Evolutionary conservation across 768 basidiomycete genomes (phyloP), one percentile per base, ranked within the genome.

Genomic region (Mycena haematopus): DNA sequence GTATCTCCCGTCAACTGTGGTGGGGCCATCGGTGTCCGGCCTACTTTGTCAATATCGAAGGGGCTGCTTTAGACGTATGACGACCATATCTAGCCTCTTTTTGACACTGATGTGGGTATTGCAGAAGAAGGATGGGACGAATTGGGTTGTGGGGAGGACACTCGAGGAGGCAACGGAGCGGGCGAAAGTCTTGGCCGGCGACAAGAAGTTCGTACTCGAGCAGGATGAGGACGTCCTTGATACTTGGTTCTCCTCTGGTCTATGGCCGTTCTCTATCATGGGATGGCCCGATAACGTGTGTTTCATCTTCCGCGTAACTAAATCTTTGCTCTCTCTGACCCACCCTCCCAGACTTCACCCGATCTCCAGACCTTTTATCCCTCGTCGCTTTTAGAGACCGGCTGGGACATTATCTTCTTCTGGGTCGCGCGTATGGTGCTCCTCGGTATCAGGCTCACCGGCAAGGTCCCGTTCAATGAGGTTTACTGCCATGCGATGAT

Each of bases 331-430:
- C 51, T 11, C 21, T 15, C 57, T 64, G 24, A 55, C 49, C 54
- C 42, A 70, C 55, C 60, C 24, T 38, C 45, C 7, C 31, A 62
- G 47, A 22, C 65, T 94, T 95, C 94, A 0, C 64, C 78, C 5
- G 96, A 99, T 72, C 68, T 93, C 44, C 74, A 87, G 66, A 79
- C 81, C 31, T 99, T 93, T 80, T 99, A 96, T 75, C 97, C 97
- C 0, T 78, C 93, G 2, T 85, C 88, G n/a, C 69, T 99, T 46
- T 86, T 99, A 31, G 97, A 99, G 78, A 99, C 97, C 0, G 97
- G 97, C 49, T 99, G 97, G 96, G 97, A 99, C 66, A 99, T 99
- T 70, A 76, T 99, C n/a, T 96, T 96, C 84, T 99, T 99, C 86
- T 99, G 97, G 97, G 96, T 99, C 8, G 96, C 97, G 17, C 91